A percentile compares a stretch with the other conserved stretches of the same genome.
phyloP scores from a whole-genome alignment of 2,329 filamentous ascomycete species.

The Venturia nashicola region DNA sequence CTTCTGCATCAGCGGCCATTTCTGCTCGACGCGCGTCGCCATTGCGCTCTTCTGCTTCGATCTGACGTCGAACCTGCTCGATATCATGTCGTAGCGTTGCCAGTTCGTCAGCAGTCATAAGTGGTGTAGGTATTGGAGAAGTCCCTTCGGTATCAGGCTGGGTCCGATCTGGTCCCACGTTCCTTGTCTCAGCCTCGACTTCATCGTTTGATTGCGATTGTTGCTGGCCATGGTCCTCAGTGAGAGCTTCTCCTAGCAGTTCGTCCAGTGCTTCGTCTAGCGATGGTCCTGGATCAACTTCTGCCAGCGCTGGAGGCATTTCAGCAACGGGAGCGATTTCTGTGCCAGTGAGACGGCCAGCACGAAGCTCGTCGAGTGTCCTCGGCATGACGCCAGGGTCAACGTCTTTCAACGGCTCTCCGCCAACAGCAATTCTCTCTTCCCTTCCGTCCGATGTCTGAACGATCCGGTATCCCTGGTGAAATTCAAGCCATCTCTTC shows the following conservation, averaged over 20 bases:
- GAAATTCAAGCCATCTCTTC: slow-evolving; percentile 36
- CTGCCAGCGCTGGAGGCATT: neutral
- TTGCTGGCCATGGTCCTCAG: slow-evolving; percentile 2
- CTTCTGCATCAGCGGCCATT: neutral
- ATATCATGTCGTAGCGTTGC: neutral
- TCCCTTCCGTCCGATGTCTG: slow-evolving; percentile 30
- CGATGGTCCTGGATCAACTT: slow-evolving; percentile 1
- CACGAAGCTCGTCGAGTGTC: slow-evolving; percentile 32
- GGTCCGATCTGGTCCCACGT: neutral
- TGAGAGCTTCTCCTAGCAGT: slow-evolving; percentile 17
- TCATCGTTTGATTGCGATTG: neutral
- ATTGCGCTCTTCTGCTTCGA: neutral
- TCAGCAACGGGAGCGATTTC: neutral
- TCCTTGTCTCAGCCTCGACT: neutral
- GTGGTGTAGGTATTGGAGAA: neutral
- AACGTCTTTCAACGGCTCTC: slow-evolving; percentile 35
- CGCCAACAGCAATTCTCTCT: slow-evolving; percentile 31
- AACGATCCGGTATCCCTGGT: slow-evolving; percentile 32
- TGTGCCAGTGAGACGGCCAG: slow-evolving; percentile 9
- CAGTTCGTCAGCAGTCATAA: neutral
- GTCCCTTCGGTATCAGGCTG: neutral
- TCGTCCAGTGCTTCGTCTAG: slow-evolving; percentile 22
- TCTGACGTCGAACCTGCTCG: neutral
- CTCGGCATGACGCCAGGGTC: slow-evolving; percentile 34
- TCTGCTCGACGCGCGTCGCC: neutral